Evolutionary conservation across 2,329 filamentous ascomycete species (phyloP), one percentile per base, ranked within the genome.

Genomic region (Chaetomiaceae sp.): DNA sequence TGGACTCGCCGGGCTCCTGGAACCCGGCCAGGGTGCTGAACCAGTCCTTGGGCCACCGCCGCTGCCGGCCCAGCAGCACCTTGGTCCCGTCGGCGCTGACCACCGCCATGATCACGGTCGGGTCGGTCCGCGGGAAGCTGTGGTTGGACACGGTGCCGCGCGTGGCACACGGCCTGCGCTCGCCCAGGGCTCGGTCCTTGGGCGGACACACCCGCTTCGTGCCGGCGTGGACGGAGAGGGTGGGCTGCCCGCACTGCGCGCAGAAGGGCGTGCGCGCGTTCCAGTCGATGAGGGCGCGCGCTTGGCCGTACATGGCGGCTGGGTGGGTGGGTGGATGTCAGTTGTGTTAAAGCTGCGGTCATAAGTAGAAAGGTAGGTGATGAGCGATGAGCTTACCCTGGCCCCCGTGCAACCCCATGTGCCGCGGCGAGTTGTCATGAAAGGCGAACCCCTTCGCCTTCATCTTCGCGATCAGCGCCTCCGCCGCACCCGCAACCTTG

Each of bases 71-170:
- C 0, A 99, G 85, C 7, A 99, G 81, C 34, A 96, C 73, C 56
- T 83, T 82, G 60, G 85, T 80, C 45, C 87, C 87, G 62, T 95
- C 89, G 46, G 85, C 77, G 48, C 87, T 95, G 29, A 97, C 81
- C 10, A 96, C 86, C 0, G 91, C 92, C 73, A 95, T 91, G 71
- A 99, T 99, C 68, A 97, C 90, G 25, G 90, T 95, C 1, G 91
- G 90, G 64, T 96, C 91, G 2, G 92, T 96, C 46, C 91, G 83
- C 2, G 92, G 92, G 76, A 96, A 97, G 65, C 80, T 86, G 48
- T 96, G 78, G 71, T 99, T 99, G 29, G 90, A 95, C 41, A 99
- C 74, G 23, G 89, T 90, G 34, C 83, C 86, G 49, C 94, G 82
- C 0, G 91, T 95, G 7, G 82, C 84, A 70, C 94, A 99, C 16